phyloP scores from a whole-genome alignment of 2,329 filamentous ascomycete species.

The Lecanicillium sp. region DNA sequence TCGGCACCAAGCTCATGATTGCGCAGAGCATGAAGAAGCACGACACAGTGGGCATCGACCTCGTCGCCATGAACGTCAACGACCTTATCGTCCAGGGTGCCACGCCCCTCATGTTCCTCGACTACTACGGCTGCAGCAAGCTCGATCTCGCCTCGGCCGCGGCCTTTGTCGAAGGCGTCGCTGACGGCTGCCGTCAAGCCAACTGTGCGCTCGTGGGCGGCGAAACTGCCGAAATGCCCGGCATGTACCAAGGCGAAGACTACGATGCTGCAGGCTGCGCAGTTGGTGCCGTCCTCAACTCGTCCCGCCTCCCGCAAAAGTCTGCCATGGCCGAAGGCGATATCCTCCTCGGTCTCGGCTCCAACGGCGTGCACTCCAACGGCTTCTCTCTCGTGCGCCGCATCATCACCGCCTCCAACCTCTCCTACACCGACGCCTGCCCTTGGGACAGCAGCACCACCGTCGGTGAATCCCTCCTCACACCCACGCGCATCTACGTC shows the following conservation, averaged over 20 bases:
- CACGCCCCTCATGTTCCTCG: conserved; percentile 90
- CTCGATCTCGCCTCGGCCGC: conserved; percentile 71
- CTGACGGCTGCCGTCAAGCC: conserved; percentile 74
- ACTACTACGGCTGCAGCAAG: conserved; percentile 93
- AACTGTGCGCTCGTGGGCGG: conserved; percentile 91
- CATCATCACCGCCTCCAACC: conserved; percentile 65
- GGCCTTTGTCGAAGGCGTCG: conserved; percentile 85
- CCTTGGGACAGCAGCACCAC: conserved; percentile 63
- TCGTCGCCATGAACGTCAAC: conserved; percentile 99
- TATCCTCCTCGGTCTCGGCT: conserved; percentile 75
- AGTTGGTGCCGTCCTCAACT: conserved; percentile 68
- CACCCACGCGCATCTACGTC: conserved; percentile 91
- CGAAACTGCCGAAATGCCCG: conserved; percentile 97
- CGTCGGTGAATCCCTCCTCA: conserved; percentile 72
- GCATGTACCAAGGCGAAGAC: conserved; percentile 79
- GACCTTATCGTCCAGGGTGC: conserved; percentile 94
- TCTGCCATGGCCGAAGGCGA: conserved; percentile 74
- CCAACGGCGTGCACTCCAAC: conserved; percentile 88
- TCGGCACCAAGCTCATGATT: conserved; percentile 95
- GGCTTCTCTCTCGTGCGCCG: conserved; percentile 94
- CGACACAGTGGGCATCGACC: conserved; percentile 89
- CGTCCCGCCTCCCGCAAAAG: conserved; percentile 65
- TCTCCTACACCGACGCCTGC: conserved; percentile 62
- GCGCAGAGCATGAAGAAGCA: conserved; percentile 85
- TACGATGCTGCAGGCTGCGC: conserved; percentile 92